phyloP scores from a whole-genome alignment of 2,329 filamentous ascomycete species.

The Sporothrix euskadiensis region DNA sequence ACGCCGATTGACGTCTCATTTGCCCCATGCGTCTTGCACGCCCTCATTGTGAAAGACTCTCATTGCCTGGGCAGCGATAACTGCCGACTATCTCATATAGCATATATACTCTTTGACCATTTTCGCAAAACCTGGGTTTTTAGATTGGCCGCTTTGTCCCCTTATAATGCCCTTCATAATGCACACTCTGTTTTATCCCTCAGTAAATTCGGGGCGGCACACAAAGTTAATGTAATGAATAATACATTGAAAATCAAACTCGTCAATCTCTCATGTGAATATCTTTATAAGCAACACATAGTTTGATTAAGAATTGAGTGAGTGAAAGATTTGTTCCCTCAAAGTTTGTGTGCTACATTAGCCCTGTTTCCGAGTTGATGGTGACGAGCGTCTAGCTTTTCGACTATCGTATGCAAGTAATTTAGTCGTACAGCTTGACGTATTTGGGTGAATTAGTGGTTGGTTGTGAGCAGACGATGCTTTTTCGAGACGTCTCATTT shows the following conservation, averaged over 20 bases:
- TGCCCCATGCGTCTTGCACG: not conserved
- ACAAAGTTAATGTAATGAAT: not conserved
- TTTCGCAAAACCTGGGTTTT: not conserved
- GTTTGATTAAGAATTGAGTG: not conserved
- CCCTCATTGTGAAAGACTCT: not conserved
- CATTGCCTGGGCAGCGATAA: not conserved
- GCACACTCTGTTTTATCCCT: not conserved
- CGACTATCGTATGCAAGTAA: not conserved
- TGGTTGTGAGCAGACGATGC: not conserved
- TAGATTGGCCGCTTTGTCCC: constrained; percentile 17
- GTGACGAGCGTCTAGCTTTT: not conserved
- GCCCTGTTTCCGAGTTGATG: not conserved
- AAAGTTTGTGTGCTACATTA: constrained; percentile 1
- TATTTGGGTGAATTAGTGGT: not conserved
- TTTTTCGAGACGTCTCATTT: not conserved
- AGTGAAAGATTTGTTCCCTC: not conserved
- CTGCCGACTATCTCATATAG: not conserved
- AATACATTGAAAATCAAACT: not conserved
- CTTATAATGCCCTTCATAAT: not conserved
- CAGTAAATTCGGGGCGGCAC: not conserved
- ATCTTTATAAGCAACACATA: not conserved
- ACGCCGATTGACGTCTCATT: too few species aligned
- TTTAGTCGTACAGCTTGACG: not conserved
- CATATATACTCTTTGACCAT: not conserved
- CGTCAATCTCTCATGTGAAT: not conserved